phyloP scores from a whole-genome alignment of 257 asterid species.

The Solanum sparsipilum region DNA sequence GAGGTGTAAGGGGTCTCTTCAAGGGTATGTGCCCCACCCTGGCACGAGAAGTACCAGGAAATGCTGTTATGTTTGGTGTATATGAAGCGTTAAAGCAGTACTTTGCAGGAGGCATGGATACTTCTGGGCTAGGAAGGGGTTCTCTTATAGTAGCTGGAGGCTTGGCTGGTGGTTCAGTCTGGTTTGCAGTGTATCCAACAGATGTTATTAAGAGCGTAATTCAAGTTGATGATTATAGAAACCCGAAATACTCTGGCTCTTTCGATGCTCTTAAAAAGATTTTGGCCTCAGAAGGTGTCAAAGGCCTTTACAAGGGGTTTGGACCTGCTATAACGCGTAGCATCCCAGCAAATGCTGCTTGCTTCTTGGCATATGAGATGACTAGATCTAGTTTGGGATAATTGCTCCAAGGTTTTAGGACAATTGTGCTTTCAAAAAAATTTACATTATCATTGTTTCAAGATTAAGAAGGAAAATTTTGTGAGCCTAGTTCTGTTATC shows the following conservation, averaged over 20 bases:
- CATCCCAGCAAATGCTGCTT: conserved; percentile 81
- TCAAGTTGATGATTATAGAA: conserved; percentile 70
- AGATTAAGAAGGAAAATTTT: background rate
- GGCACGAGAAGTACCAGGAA: conserved; percentile 83
- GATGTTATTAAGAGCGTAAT: conserved; percentile 74
- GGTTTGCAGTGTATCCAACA: conserved; percentile 63
- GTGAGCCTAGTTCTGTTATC: background rate
- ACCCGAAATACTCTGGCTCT: conserved; percentile 60
- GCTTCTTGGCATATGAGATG: conserved; percentile 82
- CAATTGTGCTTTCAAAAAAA: background rate
- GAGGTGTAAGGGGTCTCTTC: conserved; percentile 63
- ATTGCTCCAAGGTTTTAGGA: conserved; percentile 5
- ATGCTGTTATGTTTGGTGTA: conserved; percentile 78
- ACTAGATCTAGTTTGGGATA: conserved; percentile 66
- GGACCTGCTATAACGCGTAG: conserved; percentile 90
- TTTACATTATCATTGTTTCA: background rate
- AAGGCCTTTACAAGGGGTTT: conserved; percentile 80
- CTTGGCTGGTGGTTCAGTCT: conserved; percentile 67
- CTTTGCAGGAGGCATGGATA: conserved; percentile 63
- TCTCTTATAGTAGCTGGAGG: conserved; percentile 67
- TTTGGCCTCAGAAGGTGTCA: conserved; percentile 56
- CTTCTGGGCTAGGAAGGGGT: conserved; percentile 55
- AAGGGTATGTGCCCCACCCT: conserved; percentile 65
- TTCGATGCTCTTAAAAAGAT: conserved; percentile 60
- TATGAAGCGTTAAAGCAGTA: conserved; percentile 64